Evolutionary conservation across 805 yeast genomes (phyloP), one percentile per base, ranked within the genome.

Genomic region (Scheffersomyces amazonensis): DNA sequence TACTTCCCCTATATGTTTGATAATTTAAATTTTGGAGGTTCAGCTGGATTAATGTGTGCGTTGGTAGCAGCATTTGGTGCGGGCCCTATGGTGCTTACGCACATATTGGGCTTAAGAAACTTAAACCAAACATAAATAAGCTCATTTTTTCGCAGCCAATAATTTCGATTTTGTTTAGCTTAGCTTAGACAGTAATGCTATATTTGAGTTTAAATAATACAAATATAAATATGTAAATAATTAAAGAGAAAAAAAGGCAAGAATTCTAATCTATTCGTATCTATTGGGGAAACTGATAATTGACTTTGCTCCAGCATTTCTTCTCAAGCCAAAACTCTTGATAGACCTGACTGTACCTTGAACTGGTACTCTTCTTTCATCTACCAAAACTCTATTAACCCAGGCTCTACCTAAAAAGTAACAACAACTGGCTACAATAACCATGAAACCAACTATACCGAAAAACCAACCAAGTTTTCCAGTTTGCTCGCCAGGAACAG

Each of bases 401-500:
- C 60, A 58, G 20, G 46, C 30, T 28, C 51, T 50, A 7, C 58
- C 56, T 20, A 51, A 28, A 4, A 44, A 6, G 24, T 54, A 42
- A 34, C 44, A 43, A 4, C 25, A 3, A 13, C 38, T 16, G 15
- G 55, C 49, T 22, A 58, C 40, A 16, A 38, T 36, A 29, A 47
- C 41, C 56, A 59, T 56, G 2, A 56, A 56, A 3, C 62, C 64
- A 27, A 59, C 20, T 36, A 59, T 57, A 5, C 63, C 63, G 25
- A 58, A 58, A 31, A 55, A 59, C 64, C 64, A 59, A 7, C 37
- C 37, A 10, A 53, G 46, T 31, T 62, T 64, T 2, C 47, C 71
- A 11, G 49, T 66, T 16, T 37, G 50, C 37, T 75, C 63, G 18
- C 96, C 96, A 0, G 97, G 97, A 21, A 91, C 85, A 11, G 51